Conservation (phyloP, 2,329 filamentous ascomycete species). For the Venturia effusa region DNA sequence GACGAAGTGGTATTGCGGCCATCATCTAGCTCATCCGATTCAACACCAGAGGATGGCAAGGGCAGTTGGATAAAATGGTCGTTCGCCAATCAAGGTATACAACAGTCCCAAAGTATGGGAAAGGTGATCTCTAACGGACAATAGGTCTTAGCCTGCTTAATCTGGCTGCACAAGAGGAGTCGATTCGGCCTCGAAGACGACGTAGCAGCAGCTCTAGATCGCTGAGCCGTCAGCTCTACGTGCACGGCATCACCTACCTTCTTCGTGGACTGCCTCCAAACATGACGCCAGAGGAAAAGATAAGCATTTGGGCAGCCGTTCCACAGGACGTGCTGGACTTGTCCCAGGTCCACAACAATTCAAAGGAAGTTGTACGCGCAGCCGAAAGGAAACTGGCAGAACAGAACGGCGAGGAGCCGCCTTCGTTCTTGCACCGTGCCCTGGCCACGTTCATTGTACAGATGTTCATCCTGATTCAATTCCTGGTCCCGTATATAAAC, state of each 20-base stretch:
- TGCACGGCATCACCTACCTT: slow-evolving; percentile 53
- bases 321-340: slow-evolving; percentile 24
- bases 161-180: slow-evolving; percentile 35
- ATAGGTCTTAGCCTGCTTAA: slow-evolving; percentile 37
- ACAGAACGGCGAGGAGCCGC: slow-evolving; percentile 14
- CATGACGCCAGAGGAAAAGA: slow-evolving; percentile 43
- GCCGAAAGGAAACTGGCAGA: not conserved
- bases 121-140: not conserved
- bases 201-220: slow-evolving; percentile 21
- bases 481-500: slow-evolving; percentile 51
- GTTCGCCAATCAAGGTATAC: slow-evolving; percentile 39
- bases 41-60: slow-evolving; percentile 14
- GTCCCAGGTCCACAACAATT: not conserved
- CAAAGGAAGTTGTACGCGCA: slow-evolving; percentile 8
- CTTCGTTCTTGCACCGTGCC: slow-evolving; percentile 47
- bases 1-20: slow-evolving; percentile 20
- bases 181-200: slow-evolving; percentile 19
- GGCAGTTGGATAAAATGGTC: slow-evolving; percentile 38
- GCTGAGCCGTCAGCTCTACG: slow-evolving; percentile 50
- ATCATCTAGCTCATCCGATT: slow-evolving; percentile 13
- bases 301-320: slow-evolving; percentile 41
- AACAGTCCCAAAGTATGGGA: not conserved
- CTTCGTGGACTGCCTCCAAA: slow-evolving; percentile 51
- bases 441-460: slow-evolving; percentile 47
- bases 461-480: slow-evolving; percentile 47